Evolutionary conservation across 2,329 filamentous ascomycete genomes (phyloP).

Genomic region (Clathrospora elynae): DNA sequence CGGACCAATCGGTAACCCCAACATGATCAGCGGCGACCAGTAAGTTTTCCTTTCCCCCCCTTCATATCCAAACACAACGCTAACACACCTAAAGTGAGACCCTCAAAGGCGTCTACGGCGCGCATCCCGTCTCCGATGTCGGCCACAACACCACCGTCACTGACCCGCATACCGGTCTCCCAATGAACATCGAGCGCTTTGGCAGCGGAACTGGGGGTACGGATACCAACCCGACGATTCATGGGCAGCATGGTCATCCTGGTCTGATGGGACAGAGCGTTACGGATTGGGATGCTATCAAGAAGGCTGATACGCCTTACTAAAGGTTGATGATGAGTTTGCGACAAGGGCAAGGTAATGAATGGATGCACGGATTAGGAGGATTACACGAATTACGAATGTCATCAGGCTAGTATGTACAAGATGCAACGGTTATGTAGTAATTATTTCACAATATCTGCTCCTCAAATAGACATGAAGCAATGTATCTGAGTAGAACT

Average conservation of each 20-base stretch:
- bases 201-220: conserved; percentile 47
- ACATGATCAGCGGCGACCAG: conserved; percentile 36
- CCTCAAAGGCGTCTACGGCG: conserved; percentile 23
- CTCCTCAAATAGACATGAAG: too few species aligned
- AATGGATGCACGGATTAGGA: too few species aligned
- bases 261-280: conserved; percentile 2
- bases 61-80: background rate
- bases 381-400: too few species aligned
- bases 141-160: conserved; percentile 34
- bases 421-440: too few species aligned
- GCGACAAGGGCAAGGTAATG: too few species aligned
- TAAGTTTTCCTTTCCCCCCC: conserved; percentile 21
- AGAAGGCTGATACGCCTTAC: conserved; percentile 37
- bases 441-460: too few species aligned
- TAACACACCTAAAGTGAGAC: conserved; percentile 23
- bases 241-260: conserved; percentile 29
- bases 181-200: conserved; percentile 49
- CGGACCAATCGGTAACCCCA: conserved; percentile 35
- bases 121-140: conserved; percentile 22
- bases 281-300: conserved; percentile 31
- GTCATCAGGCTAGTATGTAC: too few species aligned
- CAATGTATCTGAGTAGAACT: too few species aligned
- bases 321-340: conserved; percentile 9
- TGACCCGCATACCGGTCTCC: conserved; percentile 49
- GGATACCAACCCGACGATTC: conserved; percentile 41